Evolutionary conservation across 148 eudicot genomes (phyloP), one percentile per base, ranked within the genome.

Genomic region (Rhododendron simsii): DNA sequence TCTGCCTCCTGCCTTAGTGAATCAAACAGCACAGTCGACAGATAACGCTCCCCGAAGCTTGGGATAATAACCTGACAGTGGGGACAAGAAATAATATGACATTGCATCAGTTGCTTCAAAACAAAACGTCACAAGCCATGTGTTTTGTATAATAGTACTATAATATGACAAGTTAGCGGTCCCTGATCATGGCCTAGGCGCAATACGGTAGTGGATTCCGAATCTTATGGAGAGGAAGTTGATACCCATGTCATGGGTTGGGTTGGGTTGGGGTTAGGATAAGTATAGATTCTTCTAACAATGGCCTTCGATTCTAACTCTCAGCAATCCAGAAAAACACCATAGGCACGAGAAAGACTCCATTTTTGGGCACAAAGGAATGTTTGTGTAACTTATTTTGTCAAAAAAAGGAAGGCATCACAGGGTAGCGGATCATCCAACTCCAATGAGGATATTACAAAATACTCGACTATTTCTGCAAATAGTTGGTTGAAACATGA

Each of bases 21-120:
- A 28, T 92, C 94, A 81, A 92, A 92, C 89, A 92, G 41, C 63
- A 63, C 15, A 77, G 91, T 87, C 2, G 93, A 91, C 41, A 91
- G 51, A 78, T 90, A 91, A 35, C 92, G 92, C 83, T 91, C 92
- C 76, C 93, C 91, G 45, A 86, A 87, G 47, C 90, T 89, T 3
- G 92, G 91, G 53, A 91, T 84, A 63, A 91, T 53, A 45, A 88
- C 88, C 91, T 91, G 85, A 39, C 16, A 80, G 81, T 47, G n/a
- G 14, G 47, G n/a, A 78, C 33, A 21, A 80, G 30, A 78, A 78
- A 20, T 23, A 28, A 41, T 28, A 50, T 14, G 30, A 45, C 59
- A 28, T 50, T 50, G 15, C 61, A 80, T 50, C 55, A 50, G 59
- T 50, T 47, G 59, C 59, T 13, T 26, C 3, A 18, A 26, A 26